Conservation (phyloP, 345 rosid genomes). For the Salix udensis region DNA sequence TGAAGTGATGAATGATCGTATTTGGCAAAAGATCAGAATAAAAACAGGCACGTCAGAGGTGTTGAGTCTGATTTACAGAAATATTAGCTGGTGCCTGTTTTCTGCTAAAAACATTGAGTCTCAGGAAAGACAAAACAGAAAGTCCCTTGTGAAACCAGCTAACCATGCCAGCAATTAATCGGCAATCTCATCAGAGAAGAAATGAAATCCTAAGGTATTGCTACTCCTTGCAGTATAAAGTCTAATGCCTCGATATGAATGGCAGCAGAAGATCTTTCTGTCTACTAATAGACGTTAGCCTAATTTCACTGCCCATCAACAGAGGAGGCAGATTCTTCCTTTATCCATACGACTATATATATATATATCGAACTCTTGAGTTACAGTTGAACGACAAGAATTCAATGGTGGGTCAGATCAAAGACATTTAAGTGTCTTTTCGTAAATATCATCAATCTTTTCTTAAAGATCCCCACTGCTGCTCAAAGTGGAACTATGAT, state of each 20-base stretch:
- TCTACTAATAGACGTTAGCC: background rate
- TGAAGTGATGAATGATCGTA: background rate
- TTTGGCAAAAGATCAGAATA: background rate
- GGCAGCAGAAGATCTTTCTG: background rate
- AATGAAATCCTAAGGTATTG: background rate
- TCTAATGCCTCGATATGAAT: background rate
- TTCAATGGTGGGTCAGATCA: conserved; percentile 43
- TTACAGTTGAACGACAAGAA: conserved; percentile 28
- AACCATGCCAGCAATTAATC: background rate
- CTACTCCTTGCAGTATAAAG: background rate
- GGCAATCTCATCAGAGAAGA: background rate
- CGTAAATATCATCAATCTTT: background rate
- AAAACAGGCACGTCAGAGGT: too few species aligned
- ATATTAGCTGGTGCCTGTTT: background rate
- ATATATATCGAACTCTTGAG: background rate
- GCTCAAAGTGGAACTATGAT: background rate
- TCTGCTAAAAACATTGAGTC: background rate
- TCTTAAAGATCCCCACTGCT: conserved; percentile 18
- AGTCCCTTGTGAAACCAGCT: background rate
- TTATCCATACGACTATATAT: background rate
- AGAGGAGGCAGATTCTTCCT: background rate
- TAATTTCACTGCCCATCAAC: conserved; percentile 1
- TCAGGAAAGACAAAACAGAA: background rate
- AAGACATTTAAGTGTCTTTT: conserved; percentile 18
- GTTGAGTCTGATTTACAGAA: background rate